Base-by-base conservation (phyloP, 2,329 filamentous ascomycete genomes). In the Fonsecaea erecta region DNA sequence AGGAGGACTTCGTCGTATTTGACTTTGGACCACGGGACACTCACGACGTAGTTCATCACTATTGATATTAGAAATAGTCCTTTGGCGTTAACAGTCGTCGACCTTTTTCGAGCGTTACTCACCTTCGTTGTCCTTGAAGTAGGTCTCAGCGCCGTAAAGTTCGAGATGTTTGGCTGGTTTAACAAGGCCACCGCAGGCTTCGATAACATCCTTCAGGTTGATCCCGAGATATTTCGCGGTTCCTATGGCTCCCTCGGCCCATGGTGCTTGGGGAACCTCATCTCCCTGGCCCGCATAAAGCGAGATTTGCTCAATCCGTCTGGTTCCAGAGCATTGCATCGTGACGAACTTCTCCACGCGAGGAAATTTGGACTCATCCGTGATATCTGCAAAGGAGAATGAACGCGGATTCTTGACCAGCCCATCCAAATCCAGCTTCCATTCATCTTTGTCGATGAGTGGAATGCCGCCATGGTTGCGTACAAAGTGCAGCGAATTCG, bases 381-480 rank as follows among this genome's bases (percentile, higher is more conserved):
- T 83, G 0, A 91, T 76, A 6, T 90, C 86, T 0, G 12, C 24
- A 16, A 57, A 57, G n/a, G 54, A 46, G 16, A 40, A 57, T 6
- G 54, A 80, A 78, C 0, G 90, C 70, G 0, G 84, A 86, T 59
- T 89, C 80, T 37, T 48, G n/a, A 48, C 52, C 21, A 37, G 40
- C 21, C 34, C 58, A 11, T 52, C 43, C 48, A 53, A 85, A 3
- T 76, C 18, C 89, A 78, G 32, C 77, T 21, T 81, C 70, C 78
- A 88, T 1, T 82, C 78, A 0, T 84, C 80, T 1, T 81, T 77
- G 11, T 89, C 82, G 60, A 91, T 90, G 3, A 84, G 77, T 0
- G 89, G 90, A 21, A 91, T 86, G 0, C 89, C 88, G 9, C 89
- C 88, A 66, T 92, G 89, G 64, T 92, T 92, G 7, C 89, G 81